Conservation (phyloP, 2,329 filamentous ascomycete species). For the Helminthosporium solani region DNA sequence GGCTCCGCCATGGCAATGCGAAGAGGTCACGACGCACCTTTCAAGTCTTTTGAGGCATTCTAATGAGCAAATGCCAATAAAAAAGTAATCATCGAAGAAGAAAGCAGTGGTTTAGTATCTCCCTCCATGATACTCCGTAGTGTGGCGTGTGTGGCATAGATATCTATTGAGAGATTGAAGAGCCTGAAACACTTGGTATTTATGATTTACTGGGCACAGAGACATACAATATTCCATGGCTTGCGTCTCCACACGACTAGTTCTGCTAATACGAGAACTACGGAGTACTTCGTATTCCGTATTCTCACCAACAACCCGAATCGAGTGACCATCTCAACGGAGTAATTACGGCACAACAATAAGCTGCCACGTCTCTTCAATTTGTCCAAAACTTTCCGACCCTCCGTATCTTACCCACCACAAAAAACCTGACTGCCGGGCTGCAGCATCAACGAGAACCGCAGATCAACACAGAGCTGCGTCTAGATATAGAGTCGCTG, state of each 20-base stretch:
- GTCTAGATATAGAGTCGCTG: slow-evolving; percentile 16
- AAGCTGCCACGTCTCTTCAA: slow-evolving; percentile 7
- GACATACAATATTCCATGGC: neutral
- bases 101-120: no score
- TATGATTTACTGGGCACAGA: no score
- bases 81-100: no score
- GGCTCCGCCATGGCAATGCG: no score
- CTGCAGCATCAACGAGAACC: slow-evolving; percentile 13
- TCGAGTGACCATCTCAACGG: slow-evolving; percentile 7
- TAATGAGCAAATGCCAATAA: no score
- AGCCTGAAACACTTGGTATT: neutral
- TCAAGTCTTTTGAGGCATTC: no score
- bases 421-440: slow-evolving; percentile 3
- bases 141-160: no score
- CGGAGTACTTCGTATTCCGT: neutral
- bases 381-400: slow-evolving; percentile 19
- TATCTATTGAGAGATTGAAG: neutral
- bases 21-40: no score
- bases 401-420: slow-evolving; percentile 9
- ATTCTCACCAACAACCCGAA: slow-evolving; percentile 2
- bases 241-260: neutral
- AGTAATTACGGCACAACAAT: slow-evolving; percentile 12
- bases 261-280: slow-evolving; percentile 5
- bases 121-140: no score
- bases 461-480: slow-evolving; percentile 12